A percentile compares a stretch with the other conserved stretches of the same genome.
These are phyloP conservation scores for Aphanomyces astaci DNA, from an alignment of 352 stramenopile genomes.

Conservation along the genomic window DNA sequence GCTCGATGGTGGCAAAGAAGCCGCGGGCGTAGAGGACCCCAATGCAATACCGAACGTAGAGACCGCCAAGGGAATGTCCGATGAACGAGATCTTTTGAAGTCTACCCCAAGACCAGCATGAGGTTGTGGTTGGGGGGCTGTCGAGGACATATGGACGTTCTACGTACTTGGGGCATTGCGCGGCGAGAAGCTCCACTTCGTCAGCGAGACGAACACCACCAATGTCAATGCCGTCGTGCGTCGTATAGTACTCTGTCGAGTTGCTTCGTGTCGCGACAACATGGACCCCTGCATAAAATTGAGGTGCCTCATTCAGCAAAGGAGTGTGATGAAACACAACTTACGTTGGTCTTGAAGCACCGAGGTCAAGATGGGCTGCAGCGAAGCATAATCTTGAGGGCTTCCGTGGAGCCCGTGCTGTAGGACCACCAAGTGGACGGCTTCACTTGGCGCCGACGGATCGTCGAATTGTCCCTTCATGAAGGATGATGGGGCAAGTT, in stretches of 20 bases:
- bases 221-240: conserved; percentile 65
- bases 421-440: conserved; percentile 58
- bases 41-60: conserved; percentile 75
- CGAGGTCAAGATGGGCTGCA: conserved; percentile 42
- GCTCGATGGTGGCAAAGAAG: conserved; percentile 62
- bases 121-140: no score
- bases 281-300: not conserved
- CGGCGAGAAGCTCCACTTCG: conserved; percentile 46
- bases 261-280: conserved; percentile 36
- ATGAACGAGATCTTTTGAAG: conserved; percentile 64
- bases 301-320: not conserved
- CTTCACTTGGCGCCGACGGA: not conserved
- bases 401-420: conserved; percentile 67
- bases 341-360: conserved; percentile 37
- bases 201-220: conserved; percentile 60
- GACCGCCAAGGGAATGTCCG: conserved; percentile 66
- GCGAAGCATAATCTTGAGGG: conserved; percentile 49
- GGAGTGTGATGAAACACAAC: conserved; percentile 34
- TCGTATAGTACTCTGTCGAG: conserved; percentile 50
- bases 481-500: no score
- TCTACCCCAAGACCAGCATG: not conserved
- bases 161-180: conserved; percentile 38
- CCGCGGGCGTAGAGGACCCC: conserved; percentile 50
- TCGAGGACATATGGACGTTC: no score
- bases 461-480: not conserved